These are phyloP conservation scores for Sanguinoderma infundibulare DNA, from an alignment of 1,284 basidiomycete genomes.

Conservation along the genomic window DNA sequence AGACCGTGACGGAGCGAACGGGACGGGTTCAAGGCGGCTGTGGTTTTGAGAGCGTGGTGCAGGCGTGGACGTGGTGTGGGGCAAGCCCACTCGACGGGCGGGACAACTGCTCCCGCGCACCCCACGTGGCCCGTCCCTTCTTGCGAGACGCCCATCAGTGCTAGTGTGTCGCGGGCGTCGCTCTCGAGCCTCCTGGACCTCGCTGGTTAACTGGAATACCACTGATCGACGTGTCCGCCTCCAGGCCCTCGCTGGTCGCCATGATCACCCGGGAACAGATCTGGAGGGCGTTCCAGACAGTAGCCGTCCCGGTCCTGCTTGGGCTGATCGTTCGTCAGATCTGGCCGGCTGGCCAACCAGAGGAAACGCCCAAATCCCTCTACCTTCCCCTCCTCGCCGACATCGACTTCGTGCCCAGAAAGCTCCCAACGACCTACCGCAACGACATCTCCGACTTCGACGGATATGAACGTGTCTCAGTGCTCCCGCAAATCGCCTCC, in stretches of 20 bases:
- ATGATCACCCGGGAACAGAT: slow-evolving; percentile 26
- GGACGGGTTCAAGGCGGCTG: not conserved
- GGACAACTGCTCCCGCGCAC: slow-evolving; percentile 20
- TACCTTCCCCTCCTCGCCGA: slow-evolving; percentile 29
- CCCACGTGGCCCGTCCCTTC: not conserved
- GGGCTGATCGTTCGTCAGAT: slow-evolving; percentile 18
- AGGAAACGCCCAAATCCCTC: slow-evolving; percentile 21
- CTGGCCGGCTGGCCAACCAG: slow-evolving; percentile 13
- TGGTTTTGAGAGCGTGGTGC: slow-evolving; percentile 10
- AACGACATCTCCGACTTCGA: slow-evolving; percentile 11
- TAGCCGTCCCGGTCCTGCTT: slow-evolving; percentile 27
- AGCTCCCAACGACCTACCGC: slow-evolving; percentile 27
- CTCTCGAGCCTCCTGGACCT: not conserved
- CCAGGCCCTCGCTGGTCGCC: not conserved
- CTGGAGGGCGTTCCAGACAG: slow-evolving; percentile 20
- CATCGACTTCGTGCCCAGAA: slow-evolving; percentile 28
- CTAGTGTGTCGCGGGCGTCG: not conserved
- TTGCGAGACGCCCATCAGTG: not conserved
- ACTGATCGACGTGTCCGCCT: slow-evolving; percentile 13
- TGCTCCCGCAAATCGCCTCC: slow-evolving; percentile 15
- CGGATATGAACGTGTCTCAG: slow-evolving; percentile 23
- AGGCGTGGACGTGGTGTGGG: slow-evolving; percentile 28
- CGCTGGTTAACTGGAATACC: not conserved
- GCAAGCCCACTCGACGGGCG: no score
- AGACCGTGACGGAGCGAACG: no score